Conservation (phyloP, 768 basidiomycete genomes). For the Phaeotremella skinneri region DNA sequence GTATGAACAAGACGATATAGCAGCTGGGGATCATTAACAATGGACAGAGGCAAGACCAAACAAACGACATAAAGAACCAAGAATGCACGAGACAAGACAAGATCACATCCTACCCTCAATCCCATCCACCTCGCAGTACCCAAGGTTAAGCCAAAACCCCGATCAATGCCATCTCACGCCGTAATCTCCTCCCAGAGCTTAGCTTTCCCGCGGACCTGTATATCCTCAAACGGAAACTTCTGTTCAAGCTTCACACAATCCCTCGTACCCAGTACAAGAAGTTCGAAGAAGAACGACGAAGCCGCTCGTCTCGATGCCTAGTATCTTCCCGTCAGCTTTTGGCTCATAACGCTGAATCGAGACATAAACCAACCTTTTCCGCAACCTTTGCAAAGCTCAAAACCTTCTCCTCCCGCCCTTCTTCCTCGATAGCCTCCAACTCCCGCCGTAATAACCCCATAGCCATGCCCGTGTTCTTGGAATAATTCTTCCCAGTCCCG, state of each 20-base stretch:
- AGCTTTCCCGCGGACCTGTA: slow-evolving; percentile 74
- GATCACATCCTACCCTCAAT: no score
- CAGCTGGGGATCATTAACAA: no score
- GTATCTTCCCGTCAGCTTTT: slow-evolving; percentile 8
- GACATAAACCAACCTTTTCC: slow-evolving; percentile 32
- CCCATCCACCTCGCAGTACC: no score
- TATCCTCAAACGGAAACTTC: slow-evolving; percentile 73
- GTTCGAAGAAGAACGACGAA: slow-evolving; percentile 95
- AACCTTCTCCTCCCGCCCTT: slow-evolving; percentile 58
- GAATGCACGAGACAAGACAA: no score
- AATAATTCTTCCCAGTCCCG: slow-evolving; percentile 23
- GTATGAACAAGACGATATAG: no score
- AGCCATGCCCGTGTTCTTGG: slow-evolving; percentile 43
- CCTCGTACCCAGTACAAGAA: slow-evolving; percentile 87
- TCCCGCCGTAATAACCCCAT: slow-evolving; percentile 55
- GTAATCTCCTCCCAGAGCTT: slow-evolving; percentile 69
- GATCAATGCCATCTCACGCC: slow-evolving; percentile 13
- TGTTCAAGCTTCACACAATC: slow-evolving; percentile 85
- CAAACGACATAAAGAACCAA: no score
- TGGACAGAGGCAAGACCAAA: no score
- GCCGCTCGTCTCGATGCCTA: slow-evolving; percentile 89
- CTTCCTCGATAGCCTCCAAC: slow-evolving; percentile 53
- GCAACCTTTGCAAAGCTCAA: slow-evolving; percentile 65
- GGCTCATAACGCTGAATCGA: neutral
- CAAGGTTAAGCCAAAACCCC: slow-evolving; percentile 1